phyloP scores from a whole-genome alignment of 257 asterid genomes.

The Petrea volubilis region DNA sequence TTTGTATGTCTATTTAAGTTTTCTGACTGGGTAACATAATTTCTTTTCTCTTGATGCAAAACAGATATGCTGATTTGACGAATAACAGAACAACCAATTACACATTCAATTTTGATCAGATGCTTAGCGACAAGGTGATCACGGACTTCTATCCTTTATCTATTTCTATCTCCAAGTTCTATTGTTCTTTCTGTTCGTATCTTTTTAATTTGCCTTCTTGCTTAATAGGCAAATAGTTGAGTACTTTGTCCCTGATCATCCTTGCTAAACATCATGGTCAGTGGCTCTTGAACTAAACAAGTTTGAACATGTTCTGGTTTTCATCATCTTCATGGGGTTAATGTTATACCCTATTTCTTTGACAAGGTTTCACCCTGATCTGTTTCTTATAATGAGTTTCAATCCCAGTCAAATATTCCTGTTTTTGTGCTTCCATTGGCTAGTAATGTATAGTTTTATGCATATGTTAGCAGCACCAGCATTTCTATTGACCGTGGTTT shows the following conservation, averaged over 20 bases:
- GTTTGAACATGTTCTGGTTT: not conserved
- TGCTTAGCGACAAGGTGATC: constrained; percentile 67
- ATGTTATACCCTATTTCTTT: not conserved
- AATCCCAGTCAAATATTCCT: not conserved
- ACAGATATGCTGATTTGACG: constrained; percentile 71
- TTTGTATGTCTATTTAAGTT: not conserved
- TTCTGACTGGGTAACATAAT: not conserved
- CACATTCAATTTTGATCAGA: constrained; percentile 62
- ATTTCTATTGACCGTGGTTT: not conserved
- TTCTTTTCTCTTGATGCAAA: not conserved
- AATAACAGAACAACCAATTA: constrained; percentile 62
- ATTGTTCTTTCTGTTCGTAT: not conserved
- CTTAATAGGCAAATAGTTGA: not conserved
- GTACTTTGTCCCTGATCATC: not conserved
- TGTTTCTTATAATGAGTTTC: not conserved
- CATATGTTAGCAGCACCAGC: not conserved
- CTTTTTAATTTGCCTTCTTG: not conserved
- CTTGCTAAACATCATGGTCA: not conserved
- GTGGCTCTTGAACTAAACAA: not conserved
- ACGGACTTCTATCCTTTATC: not conserved
- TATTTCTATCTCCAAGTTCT: not conserved
- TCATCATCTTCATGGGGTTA: not conserved
- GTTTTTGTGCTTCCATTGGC: not conserved
- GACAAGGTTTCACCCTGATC: not conserved
- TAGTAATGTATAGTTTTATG: not conserved